A percentile compares a stretch with the other conserved stretches of the same genome.
phyloP scores from a whole-genome alignment of 2,329 filamentous ascomycete species.

The Cercospora nicotianae region DNA sequence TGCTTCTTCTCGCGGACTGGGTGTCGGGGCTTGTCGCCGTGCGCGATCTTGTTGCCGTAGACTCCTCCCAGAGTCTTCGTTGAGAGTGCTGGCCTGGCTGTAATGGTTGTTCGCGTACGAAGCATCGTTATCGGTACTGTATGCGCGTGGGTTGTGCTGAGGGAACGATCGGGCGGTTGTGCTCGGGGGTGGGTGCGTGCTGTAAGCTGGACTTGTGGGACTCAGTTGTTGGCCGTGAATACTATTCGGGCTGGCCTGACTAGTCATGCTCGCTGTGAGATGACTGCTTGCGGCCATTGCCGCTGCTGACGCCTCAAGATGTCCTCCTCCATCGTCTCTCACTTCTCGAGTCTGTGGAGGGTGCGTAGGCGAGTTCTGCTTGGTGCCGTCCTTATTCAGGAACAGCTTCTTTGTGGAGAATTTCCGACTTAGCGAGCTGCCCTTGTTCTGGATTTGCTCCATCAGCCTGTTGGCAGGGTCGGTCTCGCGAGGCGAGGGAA shows the following conservation, averaged over 20 bases:
- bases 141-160: constrained; percentile 20
- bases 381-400: constrained; percentile 45
- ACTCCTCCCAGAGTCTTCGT: constrained; percentile 22
- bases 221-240: constrained; percentile 44
- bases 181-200: constrained; percentile 34
- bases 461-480: constrained; percentile 28
- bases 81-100: constrained; percentile 29
- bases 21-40: constrained; percentile 35
- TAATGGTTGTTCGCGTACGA: constrained; percentile 31
- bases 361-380: constrained; percentile 54
- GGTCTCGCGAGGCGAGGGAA: constrained; percentile 38
- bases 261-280: constrained; percentile 51
- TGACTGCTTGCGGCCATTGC: constrained; percentile 53
- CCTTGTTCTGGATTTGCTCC: constrained; percentile 38
- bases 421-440: constrained; percentile 53
- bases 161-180: constrained; percentile 36
- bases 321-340: constrained; percentile 35
- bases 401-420: constrained; percentile 56
- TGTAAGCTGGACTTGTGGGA: constrained; percentile 53
- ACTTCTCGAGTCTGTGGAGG: constrained; percentile 39
- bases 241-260: constrained; percentile 45
- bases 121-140: constrained; percentile 28
- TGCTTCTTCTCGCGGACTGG: constrained; percentile 37
- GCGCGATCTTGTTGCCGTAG: constrained; percentile 30
- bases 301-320: constrained; percentile 52